Conservation (phyloP, 1,284 basidiomycete genomes). For the Schizophyllum amplum region DNA sequence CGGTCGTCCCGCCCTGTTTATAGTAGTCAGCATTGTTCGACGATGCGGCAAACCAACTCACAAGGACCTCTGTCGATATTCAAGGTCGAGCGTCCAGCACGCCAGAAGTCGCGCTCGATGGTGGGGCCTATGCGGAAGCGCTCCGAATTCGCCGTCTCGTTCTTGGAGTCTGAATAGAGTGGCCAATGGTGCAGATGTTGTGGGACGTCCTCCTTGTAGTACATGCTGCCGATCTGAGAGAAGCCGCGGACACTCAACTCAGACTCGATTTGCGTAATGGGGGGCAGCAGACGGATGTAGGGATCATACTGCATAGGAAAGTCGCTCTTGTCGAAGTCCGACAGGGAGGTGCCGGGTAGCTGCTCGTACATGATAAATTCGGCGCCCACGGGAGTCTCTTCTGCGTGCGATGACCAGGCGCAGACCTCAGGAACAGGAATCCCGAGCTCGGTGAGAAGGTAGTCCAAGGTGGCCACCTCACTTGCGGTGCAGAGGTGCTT, state of each 20-base stretch:
- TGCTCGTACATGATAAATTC: constrained; percentile 25
- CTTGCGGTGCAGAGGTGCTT: constrained; percentile 21
- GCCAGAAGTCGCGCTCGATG: constrained; percentile 17
- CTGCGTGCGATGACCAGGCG: constrained; percentile 17
- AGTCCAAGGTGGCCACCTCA: constrained; percentile 28
- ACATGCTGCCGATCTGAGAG: constrained; percentile 27
- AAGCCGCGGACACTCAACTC: constrained; percentile 11
- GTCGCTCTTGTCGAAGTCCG: not conserved
- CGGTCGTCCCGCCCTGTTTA: not conserved
- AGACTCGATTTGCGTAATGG: not conserved
- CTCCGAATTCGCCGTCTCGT: constrained; percentile 5
- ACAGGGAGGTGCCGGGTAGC: not conserved
- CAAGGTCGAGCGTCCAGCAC: constrained; percentile 15
- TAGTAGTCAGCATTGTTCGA: too few relatives aligned
- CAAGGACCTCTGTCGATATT: constrained; percentile 18
- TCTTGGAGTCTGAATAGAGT: constrained; percentile 5
- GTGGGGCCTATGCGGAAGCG: constrained; percentile 23
- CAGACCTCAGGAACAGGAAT: constrained; percentile 24
- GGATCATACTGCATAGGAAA: not conserved
- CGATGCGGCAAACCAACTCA: constrained; percentile 8
- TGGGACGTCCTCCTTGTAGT: constrained; percentile 25
- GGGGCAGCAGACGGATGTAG: not conserved
- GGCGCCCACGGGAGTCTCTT: constrained; percentile 16
- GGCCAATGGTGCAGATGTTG: constrained; percentile 12
- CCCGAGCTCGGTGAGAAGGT: constrained; percentile 16